These are phyloP conservation scores for Scheffersomyces quercinus DNA, from an alignment of 1,139 yeast species.

Conservation along the genomic window DNA sequence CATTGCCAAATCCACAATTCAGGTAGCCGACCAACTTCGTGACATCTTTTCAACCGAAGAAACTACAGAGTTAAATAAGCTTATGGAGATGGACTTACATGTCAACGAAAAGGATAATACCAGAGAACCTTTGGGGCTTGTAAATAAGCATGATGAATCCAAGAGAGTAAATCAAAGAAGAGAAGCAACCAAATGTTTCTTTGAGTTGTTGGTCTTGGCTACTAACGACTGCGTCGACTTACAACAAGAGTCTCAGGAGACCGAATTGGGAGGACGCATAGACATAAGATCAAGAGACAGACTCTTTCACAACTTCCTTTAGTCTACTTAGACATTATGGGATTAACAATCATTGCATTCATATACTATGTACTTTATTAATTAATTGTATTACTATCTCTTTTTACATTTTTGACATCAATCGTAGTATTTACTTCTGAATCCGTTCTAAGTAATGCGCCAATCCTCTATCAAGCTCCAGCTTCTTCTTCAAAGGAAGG, in stretches of 20 bases:
- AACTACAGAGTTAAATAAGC: conserved; percentile 35
- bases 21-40: conserved; percentile 56
- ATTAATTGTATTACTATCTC: conserved; percentile 1
- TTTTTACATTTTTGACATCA: background rate
- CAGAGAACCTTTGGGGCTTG: conserved; percentile 30
- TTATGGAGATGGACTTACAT: conserved; percentile 41
- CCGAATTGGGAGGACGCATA: conserved; percentile 60
- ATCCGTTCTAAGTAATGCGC: conserved; percentile 6
- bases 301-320: conserved; percentile 45
- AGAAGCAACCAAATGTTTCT: conserved; percentile 76
- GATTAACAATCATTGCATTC: background rate
- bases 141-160: conserved; percentile 13
- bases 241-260: conserved; percentile 45
- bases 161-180: conserved; percentile 41
- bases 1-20: conserved; percentile 49
- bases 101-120: conserved; percentile 13
- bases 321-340: conserved; percentile 2
- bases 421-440: background rate
- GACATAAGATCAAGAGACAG: conserved; percentile 51
- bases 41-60: conserved; percentile 25
- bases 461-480: conserved; percentile 10
- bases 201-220: conserved; percentile 80
- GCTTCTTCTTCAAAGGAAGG: conserved; percentile 11
- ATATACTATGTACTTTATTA: conserved; percentile 18
- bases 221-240: conserved; percentile 70